Evolutionary conservation across 148 eudicot species (phyloP), one percentile per base, ranked within the genome.

Genomic region (Persicaria maculosa): DNA sequence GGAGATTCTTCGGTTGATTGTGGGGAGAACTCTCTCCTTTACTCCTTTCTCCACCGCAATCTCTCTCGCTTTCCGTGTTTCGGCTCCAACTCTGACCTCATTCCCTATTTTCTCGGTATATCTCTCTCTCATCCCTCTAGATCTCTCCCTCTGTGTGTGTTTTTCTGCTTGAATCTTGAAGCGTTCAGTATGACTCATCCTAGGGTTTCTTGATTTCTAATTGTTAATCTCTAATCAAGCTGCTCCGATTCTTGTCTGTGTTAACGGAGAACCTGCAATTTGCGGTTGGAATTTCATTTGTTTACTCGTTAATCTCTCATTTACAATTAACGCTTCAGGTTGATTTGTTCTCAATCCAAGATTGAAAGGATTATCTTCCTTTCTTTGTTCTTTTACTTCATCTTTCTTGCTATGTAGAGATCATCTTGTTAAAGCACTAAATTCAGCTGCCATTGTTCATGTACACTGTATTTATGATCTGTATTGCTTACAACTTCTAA

Each of bases 1-100:
- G 93, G 90, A 44, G 93, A 89, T 58, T 89, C 93, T 1, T 81
- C 90, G 7, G 93, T 85, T 68, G 93, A 89, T 76, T 89, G 93
- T 78, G 93, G 90, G 17, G 93, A 77, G 45, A 85, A 87, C 78
- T 85, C 82, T 72, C 86, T 86, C 36, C 82, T 87, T 73, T 82
- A 86, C 77, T 83, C 84, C 50, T 57, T 85, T 55, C 72, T 80
- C 15, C 86, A 61, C 45, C 76, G 72, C 47, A 82, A 82, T 75
- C 76, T 77, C n/a, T 87, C 90, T 3, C 45, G 79, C 58, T 48
- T 78, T 75, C 90, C 93, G 7, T 89, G 93, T 55, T 79, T 82
- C 59, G 86, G 81, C 54, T 85, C 90, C 74, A 78, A 77, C 59
- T 58, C 81, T 7, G 74, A 80, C 46, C 89, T 89, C 62, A 64